Base-by-base conservation (phyloP, 768 basidiomycete genomes). In the Pilatotrama ljubarskyi region DNA sequence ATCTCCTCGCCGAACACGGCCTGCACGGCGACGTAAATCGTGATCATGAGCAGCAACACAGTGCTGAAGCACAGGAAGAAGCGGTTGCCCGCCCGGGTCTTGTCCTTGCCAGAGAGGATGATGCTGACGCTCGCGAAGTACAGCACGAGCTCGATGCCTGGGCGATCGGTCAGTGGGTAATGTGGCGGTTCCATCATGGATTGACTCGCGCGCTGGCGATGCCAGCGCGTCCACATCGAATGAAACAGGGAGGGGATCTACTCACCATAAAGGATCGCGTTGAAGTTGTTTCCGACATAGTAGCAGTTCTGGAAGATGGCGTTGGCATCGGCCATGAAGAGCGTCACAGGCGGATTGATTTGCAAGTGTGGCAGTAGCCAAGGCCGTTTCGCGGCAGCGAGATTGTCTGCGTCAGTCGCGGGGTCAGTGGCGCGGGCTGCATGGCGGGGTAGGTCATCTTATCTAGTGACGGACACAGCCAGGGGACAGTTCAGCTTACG, bases 1-100 rank as follows among this genome's bases (percentile, higher is more conserved):
- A 75, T 73, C 48, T 67, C 65, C 54, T 77, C 66, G 5, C 70
- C 73, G 26, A 76, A 72, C 14, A 75, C 17, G n/a, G 62, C 61
- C 49, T 73, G 66, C 36, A 61, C 61, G 32, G 67, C 65, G 36
- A 74, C 60, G 53, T 69, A 75, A 15, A 75, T 50, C 5, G 77
- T 75, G 66, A 70, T 68, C 37, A 76, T 46, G 26, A 73, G 10
- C 7, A 76, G 46, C 62, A 75, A 64, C 15, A 54, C 58, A 20
- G 66, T 70, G 60, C 68, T 61, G 57, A 69, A 57, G 50, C 41
- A 46, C n/a, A 62, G 36, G 32, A 56, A 65, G 43, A 61, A 54
- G 17, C 36, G 35, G 36, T 43, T 35, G 26, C 48, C 35, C 42
- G 15, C 29, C n/a, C 29, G 35, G 8, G 35, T 29, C 44, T 38